Conservation (phyloP, 495 filamentous ascomycete species). For the Talaromyces wortmannii region DNA sequence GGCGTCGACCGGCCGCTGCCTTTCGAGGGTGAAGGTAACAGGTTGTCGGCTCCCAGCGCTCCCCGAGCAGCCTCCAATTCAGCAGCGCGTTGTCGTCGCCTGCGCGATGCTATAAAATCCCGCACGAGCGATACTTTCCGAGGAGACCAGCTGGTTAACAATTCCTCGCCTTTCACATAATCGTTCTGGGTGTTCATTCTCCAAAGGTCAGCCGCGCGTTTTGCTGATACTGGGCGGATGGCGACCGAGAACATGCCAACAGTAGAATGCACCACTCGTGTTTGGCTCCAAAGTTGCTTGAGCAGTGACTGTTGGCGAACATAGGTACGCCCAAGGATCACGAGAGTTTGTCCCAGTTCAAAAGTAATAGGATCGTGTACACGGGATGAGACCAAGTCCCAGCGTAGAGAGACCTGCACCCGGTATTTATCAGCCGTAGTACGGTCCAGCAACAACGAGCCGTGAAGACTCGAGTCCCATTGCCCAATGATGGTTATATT, state of each 20-base stretch:
- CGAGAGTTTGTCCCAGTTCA: constrained; percentile 67
- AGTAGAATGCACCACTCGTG: constrained; percentile 79
- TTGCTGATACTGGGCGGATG: constrained; percentile 81
- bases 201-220: constrained; percentile 90
- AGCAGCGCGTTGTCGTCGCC: constrained; percentile 59
- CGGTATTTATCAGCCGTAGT: constrained; percentile 85
- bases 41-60: constrained; percentile 46
- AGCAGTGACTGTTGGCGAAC: constrained; percentile 81
- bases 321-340: constrained; percentile 79
- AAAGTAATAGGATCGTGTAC: constrained; percentile 80
- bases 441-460: constrained; percentile 81
- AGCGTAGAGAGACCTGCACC: constrained; percentile 78
- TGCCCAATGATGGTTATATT: constrained; percentile 78
- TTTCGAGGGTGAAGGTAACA: constrained; percentile 25
- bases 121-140: constrained; percentile 80
- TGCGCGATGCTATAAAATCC: constrained; percentile 69
- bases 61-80: constrained; percentile 78
- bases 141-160: constrained; percentile 75
- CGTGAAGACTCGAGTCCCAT: constrained; percentile 94
- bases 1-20: constrained; percentile 31
- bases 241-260: constrained; percentile 77
- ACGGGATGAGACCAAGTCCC: constrained; percentile 74
- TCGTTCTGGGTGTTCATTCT: constrained; percentile 91
- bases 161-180: constrained; percentile 92
- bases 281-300: constrained; percentile 76